phyloP scores from a whole-genome alignment of 1,284 basidiomycete species.

The Ceratobasidium sp. region DNA sequence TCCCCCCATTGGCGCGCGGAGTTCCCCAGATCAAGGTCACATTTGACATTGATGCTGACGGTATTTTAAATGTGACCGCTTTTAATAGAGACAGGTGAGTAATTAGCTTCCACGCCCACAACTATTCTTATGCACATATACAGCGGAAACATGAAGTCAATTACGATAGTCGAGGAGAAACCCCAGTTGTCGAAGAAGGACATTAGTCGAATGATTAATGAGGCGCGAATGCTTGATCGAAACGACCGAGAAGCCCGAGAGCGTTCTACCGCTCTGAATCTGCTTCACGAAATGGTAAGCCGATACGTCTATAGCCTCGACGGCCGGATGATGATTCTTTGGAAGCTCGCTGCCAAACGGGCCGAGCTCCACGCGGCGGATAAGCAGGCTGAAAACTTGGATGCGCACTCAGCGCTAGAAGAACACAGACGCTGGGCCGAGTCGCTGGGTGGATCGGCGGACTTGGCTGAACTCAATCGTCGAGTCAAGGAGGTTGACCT shows the following conservation, averaged over 20 bases:
- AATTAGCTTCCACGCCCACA: neutral
- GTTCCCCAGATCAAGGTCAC: slow-evolving; percentile 67
- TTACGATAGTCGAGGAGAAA: slow-evolving; percentile 89
- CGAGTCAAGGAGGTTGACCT: slow-evolving; percentile 82
- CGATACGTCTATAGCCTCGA: too few relatives aligned
- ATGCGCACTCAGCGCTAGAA: slow-evolving; percentile 68
- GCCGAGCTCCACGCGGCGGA: neutral
- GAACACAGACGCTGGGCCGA: slow-evolving; percentile 64
- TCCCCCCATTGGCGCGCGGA: slow-evolving; percentile 80
- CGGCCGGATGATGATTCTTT: neutral
- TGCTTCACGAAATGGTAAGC: slow-evolving; percentile 75
- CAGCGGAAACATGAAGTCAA: slow-evolving; percentile 87
- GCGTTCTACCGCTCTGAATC: slow-evolving; percentile 88
- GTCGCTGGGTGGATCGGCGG: neutral
- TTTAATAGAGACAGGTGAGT: slow-evolving; percentile 76
- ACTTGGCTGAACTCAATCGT: slow-evolving; percentile 83
- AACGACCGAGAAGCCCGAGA: slow-evolving; percentile 90
- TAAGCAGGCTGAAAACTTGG: slow-evolving; percentile 81
- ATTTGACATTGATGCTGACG: slow-evolving; percentile 66
- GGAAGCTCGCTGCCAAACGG: neutral
- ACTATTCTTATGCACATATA: neutral
- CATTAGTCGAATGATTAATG: slow-evolving; percentile 90
- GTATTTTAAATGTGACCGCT: slow-evolving; percentile 62
- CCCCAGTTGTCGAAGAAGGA: slow-evolving; percentile 73
- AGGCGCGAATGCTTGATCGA: slow-evolving; percentile 88